Percentiles rank a stretch among this genome's conserved stretches.
Conservation (phyloP, 495 filamentous ascomycete species). For the Trypethelium eluteriae region DNA sequence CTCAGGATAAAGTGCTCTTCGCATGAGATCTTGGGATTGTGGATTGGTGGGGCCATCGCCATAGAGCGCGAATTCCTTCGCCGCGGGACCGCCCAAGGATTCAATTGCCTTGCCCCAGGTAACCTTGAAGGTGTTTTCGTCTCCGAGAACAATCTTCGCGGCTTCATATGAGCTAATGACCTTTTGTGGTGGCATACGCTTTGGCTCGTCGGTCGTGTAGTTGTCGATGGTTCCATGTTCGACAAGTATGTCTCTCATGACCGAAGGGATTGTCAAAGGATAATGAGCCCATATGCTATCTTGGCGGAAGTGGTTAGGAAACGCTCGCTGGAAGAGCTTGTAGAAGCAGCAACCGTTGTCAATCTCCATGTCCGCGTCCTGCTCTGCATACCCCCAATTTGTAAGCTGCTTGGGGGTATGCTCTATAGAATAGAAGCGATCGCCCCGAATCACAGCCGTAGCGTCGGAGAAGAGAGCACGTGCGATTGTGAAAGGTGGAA, state of each 20-base stretch:
- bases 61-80: constrained; percentile 49
- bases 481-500: constrained; percentile 74
- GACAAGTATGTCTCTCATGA: constrained; percentile 45
- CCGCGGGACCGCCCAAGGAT: constrained; percentile 40
- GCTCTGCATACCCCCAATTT: constrained; percentile 63
- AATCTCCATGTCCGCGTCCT: constrained; percentile 41
- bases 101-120: constrained; percentile 50
- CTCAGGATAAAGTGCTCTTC: constrained; percentile 41
- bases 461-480: constrained; percentile 81
- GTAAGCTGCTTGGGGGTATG: constrained; percentile 67
- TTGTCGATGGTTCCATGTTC: constrained; percentile 39
- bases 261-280: constrained; percentile 48
- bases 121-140: constrained; percentile 49
- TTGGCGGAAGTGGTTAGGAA: constrained; percentile 51
- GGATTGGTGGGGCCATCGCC: constrained; percentile 45
- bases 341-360: constrained; percentile 55
- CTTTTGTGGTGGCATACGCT: constrained; percentile 29
- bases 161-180: constrained; percentile 46
- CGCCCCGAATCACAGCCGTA: constrained; percentile 73
- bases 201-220: constrained; percentile 48
- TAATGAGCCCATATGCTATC: constrained; percentile 54
- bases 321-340: constrained; percentile 53
- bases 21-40: constrained; percentile 43
- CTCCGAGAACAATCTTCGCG: constrained; percentile 41
- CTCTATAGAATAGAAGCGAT: constrained; percentile 74